Conservation (phyloP, 306 rosid species). For the Pyrus betulifolia region DNA sequence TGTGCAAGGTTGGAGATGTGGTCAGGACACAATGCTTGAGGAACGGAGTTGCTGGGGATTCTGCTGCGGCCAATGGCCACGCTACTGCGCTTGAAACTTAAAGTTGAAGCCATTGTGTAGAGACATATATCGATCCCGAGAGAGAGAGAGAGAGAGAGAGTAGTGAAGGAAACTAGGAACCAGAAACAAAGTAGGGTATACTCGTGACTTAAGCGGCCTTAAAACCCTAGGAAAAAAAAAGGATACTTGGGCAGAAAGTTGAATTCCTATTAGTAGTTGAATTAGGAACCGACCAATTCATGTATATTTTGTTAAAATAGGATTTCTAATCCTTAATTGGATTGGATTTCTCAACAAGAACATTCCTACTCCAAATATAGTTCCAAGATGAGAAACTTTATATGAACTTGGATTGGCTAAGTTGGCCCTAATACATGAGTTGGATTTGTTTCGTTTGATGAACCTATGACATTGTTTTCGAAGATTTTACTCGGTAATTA, state of each 20-base stretch:
- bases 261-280: not conserved
- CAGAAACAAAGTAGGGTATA: too few relatives aligned
- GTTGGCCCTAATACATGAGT: too few relatives aligned
- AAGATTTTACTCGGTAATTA: too few relatives aligned
- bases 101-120: not conserved
- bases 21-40: not conserved
- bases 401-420: too few relatives aligned
- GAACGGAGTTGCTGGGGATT: not conserved
- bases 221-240: not conserved
- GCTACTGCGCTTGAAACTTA: not conserved
- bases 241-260: not conserved
- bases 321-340: not conserved
- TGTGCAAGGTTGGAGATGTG: not conserved
- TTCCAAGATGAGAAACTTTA: too few relatives aligned
- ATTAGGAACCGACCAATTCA: not conserved
- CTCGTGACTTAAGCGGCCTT: not conserved
- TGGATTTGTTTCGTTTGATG: too few relatives aligned
- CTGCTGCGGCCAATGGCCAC: not conserved
- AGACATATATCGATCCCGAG: too few relatives aligned
- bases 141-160: not conserved
- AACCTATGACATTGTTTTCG: too few relatives aligned
- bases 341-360: too few relatives aligned
- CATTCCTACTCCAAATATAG: too few relatives aligned
- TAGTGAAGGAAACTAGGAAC: not conserved
- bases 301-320: not conserved